Conservation (phyloP, 2,329 filamentous ascomycete genomes). For the Curvularia spicifera region DNA sequence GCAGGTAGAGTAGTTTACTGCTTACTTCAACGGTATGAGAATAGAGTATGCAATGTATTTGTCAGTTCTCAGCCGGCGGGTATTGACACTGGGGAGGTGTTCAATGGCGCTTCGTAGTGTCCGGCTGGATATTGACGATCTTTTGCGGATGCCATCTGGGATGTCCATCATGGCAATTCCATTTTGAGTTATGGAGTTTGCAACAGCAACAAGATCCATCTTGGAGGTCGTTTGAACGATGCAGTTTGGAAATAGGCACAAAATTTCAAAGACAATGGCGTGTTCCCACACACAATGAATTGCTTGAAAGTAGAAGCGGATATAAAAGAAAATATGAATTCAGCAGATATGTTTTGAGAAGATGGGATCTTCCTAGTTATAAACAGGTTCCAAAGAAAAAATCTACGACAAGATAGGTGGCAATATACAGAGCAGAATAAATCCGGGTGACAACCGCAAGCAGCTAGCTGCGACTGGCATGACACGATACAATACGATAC, state of each 20-base stretch:
- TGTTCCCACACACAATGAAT: not conserved
- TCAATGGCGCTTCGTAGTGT: conserved; percentile 8
- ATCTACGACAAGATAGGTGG: not conserved
- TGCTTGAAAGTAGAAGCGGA: not conserved
- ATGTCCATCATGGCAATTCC: not conserved
- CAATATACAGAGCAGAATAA: not conserved
- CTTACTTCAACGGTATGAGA: conserved; percentile 11
- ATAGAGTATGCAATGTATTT: conserved; percentile 3
- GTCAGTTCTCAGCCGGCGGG: conserved; percentile 4
- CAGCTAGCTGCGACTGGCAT: not conserved
- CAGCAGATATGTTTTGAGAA: not conserved
- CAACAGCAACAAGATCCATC: not conserved
- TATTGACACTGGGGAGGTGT: conserved; percentile 3
- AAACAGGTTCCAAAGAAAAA: not conserved
- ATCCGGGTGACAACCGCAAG: not conserved
- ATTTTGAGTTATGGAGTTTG: not conserved
- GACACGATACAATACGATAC: too few species aligned
- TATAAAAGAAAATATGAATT: not conserved
- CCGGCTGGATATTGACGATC: not conserved
- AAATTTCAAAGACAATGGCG: not conserved
- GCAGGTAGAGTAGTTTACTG: not conserved
- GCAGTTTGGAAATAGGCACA: not conserved
- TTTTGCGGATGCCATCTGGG: not conserved
- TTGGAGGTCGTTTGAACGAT: not conserved
- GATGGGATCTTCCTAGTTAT: not conserved